A percentile compares a stretch with the other conserved stretches of the same genome.
Conservation (phyloP, 768 basidiomycete genomes). For the Lentinula detonsa region DNA sequence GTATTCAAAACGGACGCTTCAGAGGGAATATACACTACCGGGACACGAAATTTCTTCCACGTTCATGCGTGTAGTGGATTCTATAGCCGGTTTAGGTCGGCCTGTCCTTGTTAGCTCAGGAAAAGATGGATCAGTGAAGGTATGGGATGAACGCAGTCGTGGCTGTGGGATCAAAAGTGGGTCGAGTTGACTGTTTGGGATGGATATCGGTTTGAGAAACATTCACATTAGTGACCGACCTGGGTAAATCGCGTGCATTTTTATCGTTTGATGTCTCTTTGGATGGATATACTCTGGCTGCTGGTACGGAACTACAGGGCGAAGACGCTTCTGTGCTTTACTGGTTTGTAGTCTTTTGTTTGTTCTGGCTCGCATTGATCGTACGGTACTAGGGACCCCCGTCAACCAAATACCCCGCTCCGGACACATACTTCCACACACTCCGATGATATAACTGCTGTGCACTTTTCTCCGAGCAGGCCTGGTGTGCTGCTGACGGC, state of each 20-base stretch:
- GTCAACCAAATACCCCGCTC: constrained; percentile 64
- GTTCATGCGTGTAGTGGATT: constrained; percentile 37
- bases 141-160: constrained; percentile 68
- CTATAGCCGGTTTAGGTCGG: constrained; percentile 33
- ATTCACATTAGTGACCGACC: constrained; percentile 38
- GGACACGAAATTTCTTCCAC: constrained; percentile 60
- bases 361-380: constrained; percentile 1
- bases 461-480: constrained; percentile 48
- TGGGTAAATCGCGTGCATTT: constrained; percentile 36
- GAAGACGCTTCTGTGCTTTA: constrained; percentile 82
- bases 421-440: constrained; percentile 83
- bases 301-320: constrained; percentile 74
- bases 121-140: constrained; percentile 62
- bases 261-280: constrained; percentile 66
- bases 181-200: constrained; percentile 19
- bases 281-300: constrained; percentile 70
- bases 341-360: constrained; percentile 47
- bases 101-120: constrained; percentile 59
- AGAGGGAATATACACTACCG: constrained; percentile 35
- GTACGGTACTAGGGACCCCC: constrained; percentile 63
- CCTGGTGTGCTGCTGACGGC: constrained; percentile 62
- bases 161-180: constrained; percentile 54
- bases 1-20: constrained; percentile 55
- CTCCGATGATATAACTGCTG: constrained; percentile 85
- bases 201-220: constrained; percentile 32